Evolutionary conservation across 2,329 filamentous ascomycete species (phyloP), one percentile per base, ranked within the genome.

Genomic region (Colletotrichum truncatum): DNA sequence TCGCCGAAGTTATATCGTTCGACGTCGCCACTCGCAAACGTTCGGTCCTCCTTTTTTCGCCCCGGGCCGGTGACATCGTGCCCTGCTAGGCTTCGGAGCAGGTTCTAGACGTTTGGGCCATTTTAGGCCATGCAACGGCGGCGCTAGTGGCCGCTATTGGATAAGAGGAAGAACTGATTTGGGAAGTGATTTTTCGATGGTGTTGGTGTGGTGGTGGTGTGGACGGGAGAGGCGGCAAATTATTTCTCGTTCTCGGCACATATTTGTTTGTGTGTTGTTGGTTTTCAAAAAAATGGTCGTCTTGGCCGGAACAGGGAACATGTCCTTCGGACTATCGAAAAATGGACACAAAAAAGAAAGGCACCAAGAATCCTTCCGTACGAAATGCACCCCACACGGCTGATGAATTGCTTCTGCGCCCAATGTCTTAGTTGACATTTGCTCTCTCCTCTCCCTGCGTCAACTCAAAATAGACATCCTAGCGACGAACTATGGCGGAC

Each of bases 101-200:
- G 25, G 21, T 21, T 56, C 28, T 58, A 28, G 39, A 36, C 41
- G 57, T 55, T 56, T 41, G 9, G 28, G 18, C 41, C 48, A 23
- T 45, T 28, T 45, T 61, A 16, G 30, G 49, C 28, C 38, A 25
- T 39, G 23, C 8, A 62, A 51, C 49, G 49, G 62, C 14, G 49
- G 45, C 43, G 62, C 62, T 65, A 62, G 49, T 55, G 34, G 39
- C 39, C 26, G 18, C 61, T 61, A 65, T 65, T 61, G 62, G 30
- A 28, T 26, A 34, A 45, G 52, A 45, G 26, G 25, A 54, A 10
- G 30, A 23, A 34, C 28, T 30, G n/a, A 30, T n/a, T 32, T 10
- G 23, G 26, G 46, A 52, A 23, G 3, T n/a, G 16, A 8, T 2
- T 10, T 48, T 49, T n/a, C 9, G n/a, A n/a, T n/a, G n/a, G n/a